Evolutionary conservation across 2,329 filamentous ascomycete species (phyloP).

Genomic region (Uncinocarpus reesii): DNA sequence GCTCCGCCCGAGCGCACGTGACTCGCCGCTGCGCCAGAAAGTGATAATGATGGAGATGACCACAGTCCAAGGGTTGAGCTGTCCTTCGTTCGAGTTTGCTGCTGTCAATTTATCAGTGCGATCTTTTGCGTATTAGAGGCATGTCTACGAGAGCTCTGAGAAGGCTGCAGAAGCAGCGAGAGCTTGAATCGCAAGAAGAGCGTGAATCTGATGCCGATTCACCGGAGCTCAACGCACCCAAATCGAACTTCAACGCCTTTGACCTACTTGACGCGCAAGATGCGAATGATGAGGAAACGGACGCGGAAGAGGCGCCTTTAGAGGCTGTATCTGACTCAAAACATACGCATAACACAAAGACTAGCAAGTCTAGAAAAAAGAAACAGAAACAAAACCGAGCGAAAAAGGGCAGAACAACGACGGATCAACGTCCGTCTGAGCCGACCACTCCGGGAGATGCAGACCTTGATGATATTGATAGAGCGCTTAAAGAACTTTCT

Average conservation of each 20-base stretch:
- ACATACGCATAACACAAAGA: neutral
- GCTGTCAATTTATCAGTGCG: neutral
- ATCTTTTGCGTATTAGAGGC: slow-evolving; percentile 8
- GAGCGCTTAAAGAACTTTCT: slow-evolving; percentile 50
- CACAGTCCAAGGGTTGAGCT: too few species aligned
- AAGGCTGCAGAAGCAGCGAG: slow-evolving; percentile 52
- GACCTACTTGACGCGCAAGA: slow-evolving; percentile 40
- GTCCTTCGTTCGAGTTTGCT: neutral
- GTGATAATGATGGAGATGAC: neutral
- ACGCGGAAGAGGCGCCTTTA: slow-evolving; percentile 18
- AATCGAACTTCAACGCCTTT: slow-evolving; percentile 44
- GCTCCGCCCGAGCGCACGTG: neutral
- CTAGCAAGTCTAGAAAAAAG: slow-evolving; percentile 42
- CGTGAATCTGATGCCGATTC: slow-evolving; percentile 34
- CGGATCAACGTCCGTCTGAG: slow-evolving; percentile 13
- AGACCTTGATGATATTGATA: slow-evolving; percentile 55
- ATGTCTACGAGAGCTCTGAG: slow-evolving; percentile 60
- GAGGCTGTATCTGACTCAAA: neutral
- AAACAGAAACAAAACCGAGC: slow-evolving; percentile 52
- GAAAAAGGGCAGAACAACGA: slow-evolving; percentile 26
- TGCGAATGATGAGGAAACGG: slow-evolving; percentile 26
- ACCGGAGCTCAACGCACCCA: slow-evolving; percentile 31
- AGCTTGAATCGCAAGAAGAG: slow-evolving; percentile 39
- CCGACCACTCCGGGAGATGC: slow-evolving; percentile 20
- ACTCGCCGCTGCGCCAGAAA: neutral